Base-by-base conservation (phyloP, 169 alveolate genomes). In the Babesia bigemina region DNA sequence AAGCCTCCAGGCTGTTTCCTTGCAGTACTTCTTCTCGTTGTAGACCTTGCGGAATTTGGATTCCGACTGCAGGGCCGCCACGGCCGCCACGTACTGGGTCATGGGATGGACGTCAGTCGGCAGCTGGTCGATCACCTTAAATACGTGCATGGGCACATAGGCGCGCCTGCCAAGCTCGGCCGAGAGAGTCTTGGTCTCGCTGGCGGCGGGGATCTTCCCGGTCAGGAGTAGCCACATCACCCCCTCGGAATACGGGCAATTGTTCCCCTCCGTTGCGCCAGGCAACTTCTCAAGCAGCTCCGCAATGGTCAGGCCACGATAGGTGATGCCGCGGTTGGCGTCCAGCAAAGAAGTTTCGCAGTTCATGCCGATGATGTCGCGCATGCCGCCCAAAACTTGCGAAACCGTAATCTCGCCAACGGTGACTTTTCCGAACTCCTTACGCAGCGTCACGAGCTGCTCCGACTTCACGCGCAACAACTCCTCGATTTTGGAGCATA, bases 301-400 rank as follows among this genome's bases (percentile, higher is more conserved):
- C 55, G 92, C 92, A 42, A 97, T 91, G 26, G 93, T 63, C 70
- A 84, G 75, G 10, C 96, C 98, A 69, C 98, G 86, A 78, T 91
- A 94, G 44, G 84, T 86, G 53, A 97, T 94, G 39, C 99, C 99
- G 59, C 85, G 65, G 65, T 65, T 81, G 19, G 97, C 94, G 75
- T 96, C 98, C 56, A 96, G 84, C 63, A 91, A 92, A 13, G 98
- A 95, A 36, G 98, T 95, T 63, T 97, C 99, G 21, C 96, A 92
- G 70, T 95, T 65, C 73, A 97, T 79, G 52, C 96, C 97, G 17
- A 92, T 86, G 78, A 95, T 86, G 48, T 97, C 97, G 70, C 98
- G 88, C 97, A 97, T 94, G 19, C 89, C 89, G 11, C 84, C 71
- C 26, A 82, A 59, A 1, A 82, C 58, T 50, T 49, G 63, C 49